Conservation (phyloP, 176 grass and related monocot species). For the Carex cristatella region DNA sequence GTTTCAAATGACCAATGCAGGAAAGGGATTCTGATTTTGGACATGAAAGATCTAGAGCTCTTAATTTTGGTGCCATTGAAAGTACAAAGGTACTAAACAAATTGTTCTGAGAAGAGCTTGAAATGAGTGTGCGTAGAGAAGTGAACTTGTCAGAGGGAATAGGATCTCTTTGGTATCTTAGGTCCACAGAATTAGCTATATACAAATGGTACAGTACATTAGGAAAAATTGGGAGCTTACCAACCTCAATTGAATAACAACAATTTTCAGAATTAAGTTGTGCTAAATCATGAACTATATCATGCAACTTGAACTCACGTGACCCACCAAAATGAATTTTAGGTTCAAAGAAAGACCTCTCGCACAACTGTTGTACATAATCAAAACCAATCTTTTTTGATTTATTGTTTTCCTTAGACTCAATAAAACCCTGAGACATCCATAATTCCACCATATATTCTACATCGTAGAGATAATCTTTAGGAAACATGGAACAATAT, state of each 20-base stretch:
- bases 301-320: constrained; percentile 8
- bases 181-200: neutral
- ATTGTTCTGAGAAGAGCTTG: too few species aligned
- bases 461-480: too few species aligned
- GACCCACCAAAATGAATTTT: too few species aligned
- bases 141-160: neutral
- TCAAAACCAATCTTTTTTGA: too few species aligned
- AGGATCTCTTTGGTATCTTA: neutral
- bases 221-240: neutral
- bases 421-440: too few species aligned
- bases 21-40: neutral
- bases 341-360: too few species aligned
- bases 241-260: constrained; percentile 3
- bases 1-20: neutral
- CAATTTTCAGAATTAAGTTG: constrained; percentile 2
- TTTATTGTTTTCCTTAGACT: too few species aligned
- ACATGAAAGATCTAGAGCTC: neutral
- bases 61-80: neutral
- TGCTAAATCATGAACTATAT: constrained; percentile 32
- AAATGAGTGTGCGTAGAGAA: neutral
- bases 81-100: neutral
- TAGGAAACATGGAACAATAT: too few species aligned
- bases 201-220: neutral
- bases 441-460: too few species aligned
- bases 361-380: too few species aligned